phyloP scores from a whole-genome alignment of 106 monocot genomes.

The Dendrobium chrysotoxum region DNA sequence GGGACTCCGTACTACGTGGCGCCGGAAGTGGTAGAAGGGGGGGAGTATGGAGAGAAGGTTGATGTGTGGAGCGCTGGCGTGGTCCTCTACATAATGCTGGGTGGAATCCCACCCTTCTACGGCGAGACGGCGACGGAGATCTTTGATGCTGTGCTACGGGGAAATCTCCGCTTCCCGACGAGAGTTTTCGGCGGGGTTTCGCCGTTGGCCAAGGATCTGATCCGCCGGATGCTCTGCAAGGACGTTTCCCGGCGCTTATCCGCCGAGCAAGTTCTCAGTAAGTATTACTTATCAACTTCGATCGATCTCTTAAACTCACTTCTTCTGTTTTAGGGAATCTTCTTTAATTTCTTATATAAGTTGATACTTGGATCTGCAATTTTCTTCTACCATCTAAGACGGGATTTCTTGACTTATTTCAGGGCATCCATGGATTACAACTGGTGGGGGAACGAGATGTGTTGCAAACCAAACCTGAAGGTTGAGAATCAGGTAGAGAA shows the following conservation, averaged over 20 bases:
- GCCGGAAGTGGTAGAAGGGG: slow-evolving; percentile 64
- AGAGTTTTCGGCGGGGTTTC: slow-evolving; percentile 43
- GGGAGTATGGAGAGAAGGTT: slow-evolving; percentile 71
- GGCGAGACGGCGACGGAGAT: slow-evolving; percentile 61
- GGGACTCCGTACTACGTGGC: slow-evolving; percentile 89
- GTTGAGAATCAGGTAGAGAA: background rate
- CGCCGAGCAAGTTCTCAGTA: slow-evolving; percentile 84
- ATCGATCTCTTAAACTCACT: background rate
- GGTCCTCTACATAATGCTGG: slow-evolving; percentile 60
- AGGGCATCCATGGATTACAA: slow-evolving; percentile 9
- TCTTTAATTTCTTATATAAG: background rate
- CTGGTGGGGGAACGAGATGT: background rate
- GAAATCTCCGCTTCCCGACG: slow-evolving; percentile 69
- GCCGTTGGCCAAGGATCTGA: slow-evolving; percentile 66
- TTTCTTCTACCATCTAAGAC: background rate
- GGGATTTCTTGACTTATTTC: background rate
- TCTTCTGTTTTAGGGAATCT: background rate
- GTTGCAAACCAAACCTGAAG: background rate
- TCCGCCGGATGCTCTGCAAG: slow-evolving; percentile 73
- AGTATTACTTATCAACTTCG: slow-evolving; percentile 1
- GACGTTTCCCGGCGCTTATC: slow-evolving; percentile 51
- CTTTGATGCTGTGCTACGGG: slow-evolving; percentile 67
- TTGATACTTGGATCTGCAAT: background rate
- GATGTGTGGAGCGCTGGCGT: slow-evolving; percentile 94
- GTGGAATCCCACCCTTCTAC: slow-evolving; percentile 58